Evolutionary conservation across 2,329 filamentous ascomycete species (phyloP).

Genomic region (Tolypocladium tropicale): DNA sequence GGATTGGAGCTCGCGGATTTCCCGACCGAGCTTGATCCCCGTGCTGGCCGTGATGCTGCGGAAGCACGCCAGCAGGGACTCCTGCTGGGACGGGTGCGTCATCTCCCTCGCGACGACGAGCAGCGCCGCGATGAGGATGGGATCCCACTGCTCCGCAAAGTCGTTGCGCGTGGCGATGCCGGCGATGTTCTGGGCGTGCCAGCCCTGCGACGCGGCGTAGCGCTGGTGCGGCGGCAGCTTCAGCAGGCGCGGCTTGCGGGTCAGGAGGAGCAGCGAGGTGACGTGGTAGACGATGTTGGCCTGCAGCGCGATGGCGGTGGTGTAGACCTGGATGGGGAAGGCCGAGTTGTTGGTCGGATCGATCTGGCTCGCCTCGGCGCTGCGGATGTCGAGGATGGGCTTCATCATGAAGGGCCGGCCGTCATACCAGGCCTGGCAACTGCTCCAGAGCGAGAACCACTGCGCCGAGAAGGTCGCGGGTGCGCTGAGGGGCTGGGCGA

Average conservation of each 20-base stretch:
- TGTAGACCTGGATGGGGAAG: neutral
- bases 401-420: neutral
- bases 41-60: neutral
- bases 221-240: neutral
- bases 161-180: neutral
- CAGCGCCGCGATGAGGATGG: neutral
- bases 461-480: neutral
- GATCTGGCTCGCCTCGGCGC: neutral
- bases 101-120: slow-evolving; percentile 1
- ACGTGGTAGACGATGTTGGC: neutral
- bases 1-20: neutral
- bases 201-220: neutral
- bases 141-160: neutral
- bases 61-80: slow-evolving; percentile 10
- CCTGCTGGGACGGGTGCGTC: slow-evolving; percentile 17
- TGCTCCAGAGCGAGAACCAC: neutral
- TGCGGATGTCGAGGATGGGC: neutral
- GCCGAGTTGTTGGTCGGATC: neutral
- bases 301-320: neutral
- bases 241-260: neutral
- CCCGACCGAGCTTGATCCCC: neutral
- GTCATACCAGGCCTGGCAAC: neutral
- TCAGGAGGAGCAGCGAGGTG: neutral
- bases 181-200: neutral
- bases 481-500: neutral